phyloP scores from a whole-genome alignment of 768 basidiomycete species.

The Rhizopogon sp. region DNA sequence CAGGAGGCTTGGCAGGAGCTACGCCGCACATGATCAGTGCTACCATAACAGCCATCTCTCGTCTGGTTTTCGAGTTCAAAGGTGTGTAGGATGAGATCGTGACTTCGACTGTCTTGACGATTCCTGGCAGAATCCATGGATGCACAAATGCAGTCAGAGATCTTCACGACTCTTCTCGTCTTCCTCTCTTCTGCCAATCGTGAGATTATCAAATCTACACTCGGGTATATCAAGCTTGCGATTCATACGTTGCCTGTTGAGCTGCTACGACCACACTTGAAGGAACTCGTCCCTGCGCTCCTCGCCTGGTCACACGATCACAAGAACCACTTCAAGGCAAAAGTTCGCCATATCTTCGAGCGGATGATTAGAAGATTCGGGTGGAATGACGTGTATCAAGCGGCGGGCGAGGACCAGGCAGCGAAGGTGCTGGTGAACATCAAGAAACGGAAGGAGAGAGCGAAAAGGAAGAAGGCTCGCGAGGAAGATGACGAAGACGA shows the following conservation, averaged over 20 bases:
- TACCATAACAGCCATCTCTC: constrained; percentile 88
- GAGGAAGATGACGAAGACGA: constrained; percentile 55
- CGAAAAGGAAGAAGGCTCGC: constrained; percentile 79
- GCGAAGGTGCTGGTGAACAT: constrained; percentile 90
- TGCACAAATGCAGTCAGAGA: constrained; percentile 69
- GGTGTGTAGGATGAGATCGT: constrained; percentile 36
- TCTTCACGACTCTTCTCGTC: constrained; percentile 80
- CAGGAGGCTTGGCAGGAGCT: constrained; percentile 88
- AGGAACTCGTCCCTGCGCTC: constrained; percentile 75
- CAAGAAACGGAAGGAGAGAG: constrained; percentile 90
- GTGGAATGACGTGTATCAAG: constrained; percentile 77
- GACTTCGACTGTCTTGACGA: not conserved
- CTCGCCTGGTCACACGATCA: constrained; percentile 95
- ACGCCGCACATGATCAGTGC: constrained; percentile 99
- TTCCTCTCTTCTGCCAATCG: constrained; percentile 93
- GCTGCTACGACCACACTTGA: constrained; percentile 72
- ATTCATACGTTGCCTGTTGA: constrained; percentile 78
- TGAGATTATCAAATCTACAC: constrained; percentile 94
- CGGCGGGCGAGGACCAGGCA: constrained; percentile 72
- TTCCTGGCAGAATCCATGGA: constrained; percentile 56
- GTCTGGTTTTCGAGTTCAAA: constrained; percentile 95
- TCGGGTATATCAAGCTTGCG: constrained; percentile 92
- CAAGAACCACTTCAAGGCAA: constrained; percentile 97
- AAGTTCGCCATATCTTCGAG: constrained; percentile 96
- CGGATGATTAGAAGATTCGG: constrained; percentile 89